phyloP scores from a whole-genome alignment of 2,329 filamentous ascomycete genomes.

The Herpotrichia juniperi region DNA sequence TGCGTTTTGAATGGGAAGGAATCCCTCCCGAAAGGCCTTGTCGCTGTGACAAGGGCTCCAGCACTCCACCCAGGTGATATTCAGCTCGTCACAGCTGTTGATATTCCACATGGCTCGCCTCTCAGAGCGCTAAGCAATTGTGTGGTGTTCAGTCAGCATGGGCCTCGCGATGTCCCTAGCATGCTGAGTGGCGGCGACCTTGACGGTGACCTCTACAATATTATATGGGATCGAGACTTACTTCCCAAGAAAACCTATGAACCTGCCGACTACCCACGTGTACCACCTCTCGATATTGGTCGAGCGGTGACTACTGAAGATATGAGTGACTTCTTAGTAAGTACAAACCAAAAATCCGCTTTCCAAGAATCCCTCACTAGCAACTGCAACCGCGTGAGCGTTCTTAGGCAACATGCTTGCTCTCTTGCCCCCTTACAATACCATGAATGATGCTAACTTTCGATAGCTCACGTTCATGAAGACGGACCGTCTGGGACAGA shows the following conservation, averaged over 20 bases:
- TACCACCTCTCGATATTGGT: conserved; percentile 63
- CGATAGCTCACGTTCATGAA: conserved; percentile 39
- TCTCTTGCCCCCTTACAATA: too few relatives aligned
- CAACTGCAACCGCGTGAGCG: too few relatives aligned
- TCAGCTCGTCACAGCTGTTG: conserved; percentile 65
- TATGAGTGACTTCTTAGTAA: conserved; percentile 81
- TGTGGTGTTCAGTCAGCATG: conserved; percentile 74
- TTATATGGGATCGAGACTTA: conserved; percentile 72
- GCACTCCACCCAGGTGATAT: conserved; percentile 81
- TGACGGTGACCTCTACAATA: conserved; percentile 79
- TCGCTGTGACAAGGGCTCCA: conserved; percentile 70
- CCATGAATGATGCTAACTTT: too few relatives aligned
- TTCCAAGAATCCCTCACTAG: conserved; percentile 29
- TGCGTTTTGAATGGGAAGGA: conserved; percentile 7
- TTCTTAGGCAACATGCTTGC: too few relatives aligned
- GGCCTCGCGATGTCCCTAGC: conserved; percentile 72
- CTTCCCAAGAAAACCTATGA: conserved; percentile 51
- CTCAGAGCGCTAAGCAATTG: conserved; percentile 70
- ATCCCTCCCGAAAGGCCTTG: conserved; percentile 36
- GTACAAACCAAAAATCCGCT: background rate
- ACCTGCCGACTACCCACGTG: conserved; percentile 74
- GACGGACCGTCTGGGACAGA: conserved; percentile 9
- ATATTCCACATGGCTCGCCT: conserved; percentile 65
- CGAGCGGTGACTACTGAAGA: conserved; percentile 66
- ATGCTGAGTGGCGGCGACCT: conserved; percentile 76